Evolutionary conservation across 768 basidiomycete species (phyloP).

Genomic region (Trametes elegans): DNA sequence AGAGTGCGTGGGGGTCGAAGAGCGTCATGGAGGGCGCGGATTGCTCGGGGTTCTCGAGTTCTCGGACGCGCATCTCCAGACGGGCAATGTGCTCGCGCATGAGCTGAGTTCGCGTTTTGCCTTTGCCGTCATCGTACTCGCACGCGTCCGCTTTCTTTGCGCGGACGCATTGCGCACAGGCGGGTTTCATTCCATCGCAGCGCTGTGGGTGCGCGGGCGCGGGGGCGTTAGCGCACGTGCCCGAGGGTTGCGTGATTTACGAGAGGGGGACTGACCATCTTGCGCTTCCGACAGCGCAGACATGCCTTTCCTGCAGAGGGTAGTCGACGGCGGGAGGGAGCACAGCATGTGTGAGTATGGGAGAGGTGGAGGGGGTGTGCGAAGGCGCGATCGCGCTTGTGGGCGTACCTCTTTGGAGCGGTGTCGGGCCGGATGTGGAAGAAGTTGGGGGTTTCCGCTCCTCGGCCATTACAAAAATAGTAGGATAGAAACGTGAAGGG

Average conservation of each 20-base stretch:
- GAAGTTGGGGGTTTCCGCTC: conserved; percentile 23
- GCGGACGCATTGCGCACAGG: conserved; percentile 74
- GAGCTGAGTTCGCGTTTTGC: conserved; percentile 77
- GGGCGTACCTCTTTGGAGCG: conserved; percentile 29
- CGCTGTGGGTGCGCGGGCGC: conserved; percentile 41
- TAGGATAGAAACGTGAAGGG: conserved; percentile 24
- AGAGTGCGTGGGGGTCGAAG: conserved; percentile 60
- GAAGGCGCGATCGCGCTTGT: neutral
- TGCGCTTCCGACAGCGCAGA: conserved; percentile 51
- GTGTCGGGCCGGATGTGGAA: conserved; percentile 21
- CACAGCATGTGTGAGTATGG: conserved; percentile 1
- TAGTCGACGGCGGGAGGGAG: conserved; percentile 21
- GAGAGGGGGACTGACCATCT: conserved; percentile 39
- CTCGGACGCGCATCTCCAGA: conserved; percentile 67
- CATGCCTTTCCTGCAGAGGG: conserved; percentile 45
- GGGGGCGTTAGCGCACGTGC: neutral
- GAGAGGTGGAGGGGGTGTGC: neutral
- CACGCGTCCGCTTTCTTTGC: conserved; percentile 76
- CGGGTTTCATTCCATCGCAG: conserved; percentile 75
- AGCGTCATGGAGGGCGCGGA: conserved; percentile 64
- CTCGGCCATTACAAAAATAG: conserved; percentile 34
- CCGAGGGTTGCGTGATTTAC: neutral
- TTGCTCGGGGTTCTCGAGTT: conserved; percentile 75
- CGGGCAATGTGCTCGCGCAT: conserved; percentile 74
- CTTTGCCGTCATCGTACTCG: conserved; percentile 83